Conservation (phyloP, 148 eudicot genomes). For the Silene conica region DNA sequence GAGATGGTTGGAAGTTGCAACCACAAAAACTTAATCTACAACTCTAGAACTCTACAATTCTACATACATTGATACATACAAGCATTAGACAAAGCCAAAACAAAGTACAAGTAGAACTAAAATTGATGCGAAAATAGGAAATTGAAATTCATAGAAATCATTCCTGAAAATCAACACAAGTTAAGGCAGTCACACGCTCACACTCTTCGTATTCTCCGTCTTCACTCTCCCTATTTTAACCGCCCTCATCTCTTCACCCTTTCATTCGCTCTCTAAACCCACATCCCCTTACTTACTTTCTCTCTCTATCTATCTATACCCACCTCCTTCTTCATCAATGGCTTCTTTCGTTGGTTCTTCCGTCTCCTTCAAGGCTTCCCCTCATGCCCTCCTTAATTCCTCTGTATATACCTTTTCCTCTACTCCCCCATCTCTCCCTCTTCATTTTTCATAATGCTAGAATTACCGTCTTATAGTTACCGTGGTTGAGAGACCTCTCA, state of each 20-base stretch:
- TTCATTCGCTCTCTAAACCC: neutral
- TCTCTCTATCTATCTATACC: slow-evolving; percentile 1
- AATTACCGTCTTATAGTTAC: too few species aligned
- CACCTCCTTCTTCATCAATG: slow-evolving; percentile 20
- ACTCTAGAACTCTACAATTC: too few species aligned
- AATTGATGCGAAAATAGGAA: too few species aligned
- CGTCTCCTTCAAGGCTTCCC: slow-evolving; percentile 20
- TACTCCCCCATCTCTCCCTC: slow-evolving; percentile 5
- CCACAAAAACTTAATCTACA: neutral
- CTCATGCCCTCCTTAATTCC: slow-evolving; percentile 12
- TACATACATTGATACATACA: neutral
- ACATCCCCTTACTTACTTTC: neutral
- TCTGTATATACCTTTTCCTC: slow-evolving; percentile 25
- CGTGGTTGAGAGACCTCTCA: too few species aligned
- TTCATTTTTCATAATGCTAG: neutral
- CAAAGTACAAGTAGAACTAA: too few species aligned
- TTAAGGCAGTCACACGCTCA: slow-evolving; percentile 26
- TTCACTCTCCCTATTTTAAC: slow-evolving; percentile 24
- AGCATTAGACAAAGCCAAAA: too few species aligned
- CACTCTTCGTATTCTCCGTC: slow-evolving; percentile 45
- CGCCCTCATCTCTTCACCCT: neutral
- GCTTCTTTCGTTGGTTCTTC: slow-evolving; percentile 37
- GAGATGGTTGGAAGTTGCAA: neutral
- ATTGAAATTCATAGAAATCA: too few species aligned
- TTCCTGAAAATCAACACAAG: neutral